Base-by-base conservation (phyloP, 1,284 basidiomycete species). In the Irpex rosettiformis region DNA sequence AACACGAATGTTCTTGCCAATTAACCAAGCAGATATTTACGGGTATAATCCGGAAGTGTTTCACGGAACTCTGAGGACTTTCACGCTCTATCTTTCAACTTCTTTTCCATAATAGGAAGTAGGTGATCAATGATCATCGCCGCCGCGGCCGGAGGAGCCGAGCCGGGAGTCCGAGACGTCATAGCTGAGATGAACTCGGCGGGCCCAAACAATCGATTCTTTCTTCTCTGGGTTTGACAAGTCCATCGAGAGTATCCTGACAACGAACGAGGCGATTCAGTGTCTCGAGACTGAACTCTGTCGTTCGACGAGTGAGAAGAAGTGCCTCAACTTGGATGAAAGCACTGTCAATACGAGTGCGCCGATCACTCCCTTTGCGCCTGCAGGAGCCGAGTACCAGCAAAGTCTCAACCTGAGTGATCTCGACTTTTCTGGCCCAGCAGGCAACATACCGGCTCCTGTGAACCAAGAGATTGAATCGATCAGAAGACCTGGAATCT, bases 281-380 rank as follows among this genome's bases (percentile, higher is more conserved):
- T 93, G 89, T 67, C 78, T 93, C 21, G 95, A 98, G 72, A 79
- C 79, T 21, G 92, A 94, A 71, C 79, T 96, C 4, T 82, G 82
- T 55, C 81, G 90, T 56, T 86, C 91, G 0, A 73, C 75, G 22
- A 83, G 80, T 43, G 88, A 96, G 76, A 89, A 86, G 76, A 84
- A 84, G 66, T 75, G 82, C 18, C 63, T 88, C 25, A 73, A 81
- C 42, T 60, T 58, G 16, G 79, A 80, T 21, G 71, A 73, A 25
- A 63, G 62, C 29, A 65, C 62, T 6, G 59, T 69, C n/a, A 70
- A 73, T 54, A 71, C 69, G 43, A 77, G 80, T 61, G 69, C 75
- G 2, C 75, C 75, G 16, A 75, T 75, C 13, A 87, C 83, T 1
- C 83, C 85, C 0, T 72, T 77, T 25, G 62, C 78, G 16, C 65